phyloP scores from a whole-genome alignment of 129 eudicot genomes.

The Solidago caesia region DNA sequence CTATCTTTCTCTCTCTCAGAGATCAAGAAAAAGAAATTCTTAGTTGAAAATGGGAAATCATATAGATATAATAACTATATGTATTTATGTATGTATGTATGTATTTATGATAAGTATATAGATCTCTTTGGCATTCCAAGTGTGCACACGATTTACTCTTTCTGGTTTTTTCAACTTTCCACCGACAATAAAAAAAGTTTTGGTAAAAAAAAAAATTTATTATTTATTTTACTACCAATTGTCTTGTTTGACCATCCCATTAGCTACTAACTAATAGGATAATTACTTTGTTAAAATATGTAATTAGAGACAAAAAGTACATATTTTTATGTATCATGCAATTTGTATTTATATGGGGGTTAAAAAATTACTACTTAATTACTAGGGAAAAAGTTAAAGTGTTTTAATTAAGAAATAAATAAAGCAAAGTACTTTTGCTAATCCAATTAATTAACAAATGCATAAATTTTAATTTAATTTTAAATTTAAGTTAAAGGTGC shows the following conservation, averaged over 20 bases:
- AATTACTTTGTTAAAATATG: constrained; percentile 13
- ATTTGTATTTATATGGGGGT: too few relatives aligned
- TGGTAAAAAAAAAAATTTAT: background rate
- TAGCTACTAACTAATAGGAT: constrained; percentile 9
- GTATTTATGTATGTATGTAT: too few relatives aligned
- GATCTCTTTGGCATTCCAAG: constrained; percentile 35
- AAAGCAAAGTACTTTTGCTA: too few relatives aligned
- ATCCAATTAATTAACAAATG: too few relatives aligned
- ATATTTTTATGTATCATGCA: background rate
- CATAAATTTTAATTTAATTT: too few relatives aligned
- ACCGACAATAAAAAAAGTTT: constrained; percentile 27
- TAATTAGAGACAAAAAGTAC: constrained; percentile 26
- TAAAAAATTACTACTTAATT: too few relatives aligned
- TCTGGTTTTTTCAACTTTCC: constrained; percentile 32
- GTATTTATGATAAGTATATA: constrained; percentile 16
- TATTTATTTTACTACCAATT: background rate
- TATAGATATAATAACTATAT: background rate
- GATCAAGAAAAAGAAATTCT: constrained; percentile 31
- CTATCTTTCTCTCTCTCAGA: constrained; percentile 29
- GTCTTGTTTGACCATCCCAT: constrained; percentile 39
- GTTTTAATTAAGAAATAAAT: too few relatives aligned
- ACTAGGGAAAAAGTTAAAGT: too few relatives aligned
- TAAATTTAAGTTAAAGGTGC: too few relatives aligned
- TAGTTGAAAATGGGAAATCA: constrained; percentile 33
- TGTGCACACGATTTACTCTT: constrained; percentile 31